Base-by-base conservation (phyloP, 192 early-diverging fungal species). In the Coemansia sp. region DNA sequence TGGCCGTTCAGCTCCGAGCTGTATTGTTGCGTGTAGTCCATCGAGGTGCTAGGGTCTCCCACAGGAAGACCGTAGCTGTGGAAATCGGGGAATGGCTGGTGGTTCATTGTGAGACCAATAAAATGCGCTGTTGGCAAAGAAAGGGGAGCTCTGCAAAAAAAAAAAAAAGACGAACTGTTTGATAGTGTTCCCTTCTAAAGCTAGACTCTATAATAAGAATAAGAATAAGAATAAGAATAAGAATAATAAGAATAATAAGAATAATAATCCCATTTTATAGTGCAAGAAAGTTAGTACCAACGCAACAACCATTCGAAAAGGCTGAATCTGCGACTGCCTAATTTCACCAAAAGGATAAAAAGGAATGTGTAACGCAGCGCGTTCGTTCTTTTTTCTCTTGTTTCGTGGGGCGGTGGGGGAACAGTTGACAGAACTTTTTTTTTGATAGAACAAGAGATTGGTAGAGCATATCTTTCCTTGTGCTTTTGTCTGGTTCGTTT, bases 11-110 rank as follows among this genome's bases (percentile, higher is more conserved):
- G 45, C 48, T 80, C 77, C 0, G 77, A 51, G 53, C 69, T 71
- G 71, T 80, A 80, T 51, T 74, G 77, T 49, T 80, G 77, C 42
- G 77, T 28, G 35, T 80, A 80, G 72, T 80, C 72, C 53, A 80
- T 71, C 37, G 77, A 49, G 26, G 56, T 62, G 25, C 56, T 57
- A n/a, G 72, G 72, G 55, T 74, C 72, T 48, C 72, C 70, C 28
- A 80, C 72, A 20, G 77, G 77, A 39, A 80, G 66, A 31, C 72
- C 72, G 59, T 80, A 80, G 66, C 56, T 75, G 77, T 80, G 77
- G 57, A 80, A 80, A 39, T 80, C 77, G 68, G 66, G 72, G 52
- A 80, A 80, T 59, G 72, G 53, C 45, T 74, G 77, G 63, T 80
- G 77, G 63, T 80, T 80, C 77, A 80, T 80, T 58, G 28, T 64